Percentiles rank a stretch among this genome's conserved stretches.
phyloP scores from a whole-genome alignment of 805 yeast species.

The Suhomyces xylopsoci region DNA sequence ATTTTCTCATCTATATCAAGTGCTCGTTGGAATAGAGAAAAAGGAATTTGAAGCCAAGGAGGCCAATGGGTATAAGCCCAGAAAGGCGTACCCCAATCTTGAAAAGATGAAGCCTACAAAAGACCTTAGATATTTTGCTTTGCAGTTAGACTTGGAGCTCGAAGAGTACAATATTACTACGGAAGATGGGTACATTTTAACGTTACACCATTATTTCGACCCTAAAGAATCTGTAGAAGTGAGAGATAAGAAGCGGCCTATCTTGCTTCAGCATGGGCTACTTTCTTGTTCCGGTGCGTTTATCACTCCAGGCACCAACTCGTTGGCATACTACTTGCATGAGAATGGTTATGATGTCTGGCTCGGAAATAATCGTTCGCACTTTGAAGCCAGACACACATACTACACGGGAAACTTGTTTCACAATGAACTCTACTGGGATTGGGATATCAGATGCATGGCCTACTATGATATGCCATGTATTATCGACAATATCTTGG shows the following conservation, averaged over 20 bases:
- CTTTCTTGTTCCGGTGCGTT: slow-evolving; percentile 85
- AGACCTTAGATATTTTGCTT: slow-evolving; percentile 67
- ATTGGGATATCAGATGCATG: slow-evolving; percentile 89
- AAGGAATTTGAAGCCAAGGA: slow-evolving; percentile 13
- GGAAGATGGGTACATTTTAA: slow-evolving; percentile 74
- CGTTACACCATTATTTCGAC: slow-evolving; percentile 59
- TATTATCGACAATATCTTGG: slow-evolving; percentile 59
- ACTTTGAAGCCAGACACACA: slow-evolving; percentile 68
- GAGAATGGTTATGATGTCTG: slow-evolving; percentile 76
- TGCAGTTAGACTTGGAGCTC: slow-evolving; percentile 56
- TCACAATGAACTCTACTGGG: slow-evolving; percentile 66
- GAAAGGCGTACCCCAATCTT: slow-evolving; percentile 35
- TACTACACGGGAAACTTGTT: slow-evolving; percentile 31
- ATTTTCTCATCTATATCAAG: slow-evolving; percentile 28
- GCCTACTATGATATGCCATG: slow-evolving; percentile 75
- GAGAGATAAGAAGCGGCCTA: slow-evolving; percentile 49
- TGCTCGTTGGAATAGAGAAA: slow-evolving; percentile 27
- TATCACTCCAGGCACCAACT: slow-evolving; percentile 76
- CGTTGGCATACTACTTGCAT: slow-evolving; percentile 59
- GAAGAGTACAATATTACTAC: slow-evolving; percentile 63
- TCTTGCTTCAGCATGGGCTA: slow-evolving; percentile 80
- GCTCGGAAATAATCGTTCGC: slow-evolving; percentile 90
- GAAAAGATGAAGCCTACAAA: slow-evolving; percentile 29
- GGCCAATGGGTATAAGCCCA: slow-evolving; percentile 25
- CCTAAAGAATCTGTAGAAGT: slow-evolving; percentile 35